A percentile compares a stretch with the other conserved stretches of the same genome.
Evolutionary conservation across 2,329 filamentous ascomycete genomes (phyloP).

Genomic region (Arthrobotrys conoides): DNA sequence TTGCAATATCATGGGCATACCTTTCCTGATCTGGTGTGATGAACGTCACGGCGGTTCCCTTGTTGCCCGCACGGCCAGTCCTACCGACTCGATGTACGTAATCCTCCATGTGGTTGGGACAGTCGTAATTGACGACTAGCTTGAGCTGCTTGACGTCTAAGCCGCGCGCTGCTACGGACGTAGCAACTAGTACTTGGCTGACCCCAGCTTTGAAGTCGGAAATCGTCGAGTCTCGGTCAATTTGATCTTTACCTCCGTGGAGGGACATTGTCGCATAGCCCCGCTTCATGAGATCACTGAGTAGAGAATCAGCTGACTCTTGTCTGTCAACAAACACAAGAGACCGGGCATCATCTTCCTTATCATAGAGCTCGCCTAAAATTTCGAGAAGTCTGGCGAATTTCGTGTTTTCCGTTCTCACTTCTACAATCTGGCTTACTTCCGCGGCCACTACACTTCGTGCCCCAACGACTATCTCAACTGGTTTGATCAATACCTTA

Average conservation of each 20-base stretch:
- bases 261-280: constrained; percentile 76
- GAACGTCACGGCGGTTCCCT: constrained; percentile 93
- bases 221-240: constrained; percentile 99
- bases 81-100: constrained; percentile 95
- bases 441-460: constrained; percentile 87
- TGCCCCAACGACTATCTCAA: constrained; percentile 79
- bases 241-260: constrained; percentile 99
- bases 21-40: constrained; percentile 92
- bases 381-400: constrained; percentile 85
- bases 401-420: constrained; percentile 88
- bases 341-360: constrained; percentile 89
- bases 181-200: constrained; percentile 99
- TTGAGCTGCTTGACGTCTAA: constrained; percentile 99
- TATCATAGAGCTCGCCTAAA: constrained; percentile 70
- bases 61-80: constrained; percentile 96
- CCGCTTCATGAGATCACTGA: constrained; percentile 64
- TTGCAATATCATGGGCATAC: constrained; percentile 87
- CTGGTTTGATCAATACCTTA: constrained; percentile 76
- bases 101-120: constrained; percentile 92
- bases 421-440: constrained; percentile 97
- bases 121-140: constrained; percentile 87
- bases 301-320: constrained; percentile 84
- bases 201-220: constrained; percentile 99
- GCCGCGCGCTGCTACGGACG: constrained; percentile 99
- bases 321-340: constrained; percentile 80